Evolutionary conservation across 139 green algal genomes (phyloP), one percentile per base, ranked within the genome.

Genomic region (Diplosphaera chodatii): DNA sequence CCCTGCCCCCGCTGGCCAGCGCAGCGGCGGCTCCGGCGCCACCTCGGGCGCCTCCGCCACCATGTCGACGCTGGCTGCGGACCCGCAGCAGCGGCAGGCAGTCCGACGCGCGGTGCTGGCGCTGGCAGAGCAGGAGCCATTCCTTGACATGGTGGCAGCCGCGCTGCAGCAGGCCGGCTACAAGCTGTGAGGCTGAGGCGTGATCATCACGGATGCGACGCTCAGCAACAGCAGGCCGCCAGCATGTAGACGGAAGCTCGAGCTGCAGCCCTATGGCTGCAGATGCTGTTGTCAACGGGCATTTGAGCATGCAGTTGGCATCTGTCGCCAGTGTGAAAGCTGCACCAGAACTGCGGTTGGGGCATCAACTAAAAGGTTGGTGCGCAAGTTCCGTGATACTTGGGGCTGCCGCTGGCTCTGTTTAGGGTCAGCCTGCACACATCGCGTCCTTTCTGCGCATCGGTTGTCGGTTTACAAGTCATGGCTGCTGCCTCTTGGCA

Each of bases 111-210:
- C 30, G 32, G 34, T 83, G 16, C 30, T n/a, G 5, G 30, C 68
- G 31, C 73, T 83, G 55, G 75, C 77, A 2, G 29, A 56, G 22
- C 78, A 82, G 22, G 73, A 81, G n/a, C 32, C 30, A 1, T 83
- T 83, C 34, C 69, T 71, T 20, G 59, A 34, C 27, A 30, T 73
- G 21, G 29, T 83, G 27, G 68, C 41, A 21, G 34, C 65, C 1
- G 78, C 82, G 55, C 72, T 83, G 33, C 70, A 67, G 67, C 41
- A 71, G 1, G 37, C 29, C 2, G 73, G 73, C 10, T 59, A n/a
- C 48, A 59, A 59, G 48, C 18, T 27, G 13, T 25, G 18, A 25
- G 48, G 48, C 10, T 59, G 48, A 59, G 18, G n/a, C n/a, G n/a
- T n/a, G n/a, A n/a, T n/a, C n/a, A n/a, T n/a, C n/a, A n/a, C n/a